These are phyloP conservation scores for Curvularia sp. DNA, from an alignment of 2,329 filamentous ascomycete species.

Conservation along the genomic window DNA sequence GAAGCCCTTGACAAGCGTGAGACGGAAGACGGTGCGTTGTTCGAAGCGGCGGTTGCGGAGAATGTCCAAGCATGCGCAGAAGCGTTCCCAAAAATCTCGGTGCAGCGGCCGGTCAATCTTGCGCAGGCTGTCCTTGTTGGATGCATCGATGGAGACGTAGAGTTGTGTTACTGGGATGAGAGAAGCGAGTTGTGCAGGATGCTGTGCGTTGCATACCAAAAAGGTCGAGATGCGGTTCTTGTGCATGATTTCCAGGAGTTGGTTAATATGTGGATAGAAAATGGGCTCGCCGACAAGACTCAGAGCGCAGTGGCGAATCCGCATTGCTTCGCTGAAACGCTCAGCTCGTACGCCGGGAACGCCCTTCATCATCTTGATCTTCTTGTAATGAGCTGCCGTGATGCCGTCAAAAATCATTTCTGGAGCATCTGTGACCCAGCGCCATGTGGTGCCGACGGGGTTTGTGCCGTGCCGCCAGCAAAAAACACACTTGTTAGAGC, in stretches of 20 bases:
- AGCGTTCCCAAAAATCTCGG: conserved; percentile 97
- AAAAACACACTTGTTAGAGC: conserved; percentile 98
- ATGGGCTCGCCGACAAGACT: conserved; percentile 96
- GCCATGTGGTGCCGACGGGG: conserved; percentile 94
- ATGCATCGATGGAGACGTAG: conserved; percentile 95
- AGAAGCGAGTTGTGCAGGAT: conserved; percentile 85
- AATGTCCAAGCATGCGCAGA: conserved; percentile 89
- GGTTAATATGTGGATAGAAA: conserved; percentile 97
- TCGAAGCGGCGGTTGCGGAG: conserved; percentile 80
- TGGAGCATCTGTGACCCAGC: conserved; percentile 92
- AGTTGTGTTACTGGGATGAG: conserved; percentile 90
- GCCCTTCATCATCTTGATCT: conserved; percentile 96
- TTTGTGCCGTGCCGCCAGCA: conserved; percentile 99
- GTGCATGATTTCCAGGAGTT: conserved; percentile 85
- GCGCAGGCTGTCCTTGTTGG: conserved; percentile 84
- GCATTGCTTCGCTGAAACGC: conserved; percentile 89
- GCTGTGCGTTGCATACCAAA: conserved; percentile 95
- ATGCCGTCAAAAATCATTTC: conserved; percentile 90
- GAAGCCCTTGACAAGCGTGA: conserved; percentile 97
- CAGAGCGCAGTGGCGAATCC: conserved; percentile 90
- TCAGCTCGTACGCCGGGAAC: conserved; percentile 92
- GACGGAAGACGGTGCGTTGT: conserved; percentile 91
- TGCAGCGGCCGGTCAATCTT: conserved; percentile 92
- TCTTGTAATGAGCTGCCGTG: conserved; percentile 91
- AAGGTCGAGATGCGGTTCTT: conserved; percentile 88